Percentiles rank a stretch among this genome's conserved stretches.
Evolutionary conservation across 345 rosid genomes (phyloP).

Genomic region (Eucalyptus erythrocorys): DNA sequence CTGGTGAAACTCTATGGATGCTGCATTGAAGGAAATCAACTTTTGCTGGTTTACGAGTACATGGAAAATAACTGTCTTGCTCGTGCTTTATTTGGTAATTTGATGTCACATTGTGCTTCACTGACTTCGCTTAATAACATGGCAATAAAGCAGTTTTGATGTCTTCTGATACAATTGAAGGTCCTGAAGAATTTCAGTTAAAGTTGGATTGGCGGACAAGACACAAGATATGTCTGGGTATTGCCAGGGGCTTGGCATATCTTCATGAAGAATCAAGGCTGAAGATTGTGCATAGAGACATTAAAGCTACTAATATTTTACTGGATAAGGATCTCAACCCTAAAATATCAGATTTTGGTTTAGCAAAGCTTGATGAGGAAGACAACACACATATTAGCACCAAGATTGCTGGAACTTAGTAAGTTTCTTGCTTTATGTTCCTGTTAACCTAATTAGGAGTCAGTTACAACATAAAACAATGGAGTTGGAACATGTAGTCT

Average conservation of each 20-base stretch:
- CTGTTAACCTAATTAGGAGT: neutral
- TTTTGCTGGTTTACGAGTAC: conserved; percentile 7
- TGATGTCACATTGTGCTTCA: neutral
- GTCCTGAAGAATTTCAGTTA: neutral
- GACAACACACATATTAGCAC: conserved; percentile 25
- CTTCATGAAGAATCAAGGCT: conserved; percentile 25
- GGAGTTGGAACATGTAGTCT: neutral
- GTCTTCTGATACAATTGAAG: neutral
- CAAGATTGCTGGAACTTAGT: conserved; percentile 18
- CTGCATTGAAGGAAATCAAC: conserved; percentile 9
- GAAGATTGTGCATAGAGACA: conserved; percentile 28
- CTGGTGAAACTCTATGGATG: conserved; percentile 12
- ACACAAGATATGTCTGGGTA: conserved; percentile 13
- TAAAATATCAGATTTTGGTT: conserved; percentile 26
- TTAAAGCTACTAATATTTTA: conserved; percentile 21
- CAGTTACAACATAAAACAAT: neutral
- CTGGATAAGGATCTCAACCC: conserved; percentile 14
- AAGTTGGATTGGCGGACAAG: conserved; percentile 10
- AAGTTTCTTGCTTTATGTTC: neutral
- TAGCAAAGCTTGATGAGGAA: conserved; percentile 21
- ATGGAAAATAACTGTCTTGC: conserved; percentile 16
- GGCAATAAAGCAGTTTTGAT: neutral
- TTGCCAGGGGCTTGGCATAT: conserved; percentile 18
- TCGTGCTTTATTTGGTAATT: conserved; percentile 5
- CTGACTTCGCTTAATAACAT: neutral